Evolutionary conservation across 768 basidiomycete genomes (phyloP), one percentile per base, ranked within the genome.

Genomic region (Arthromyces matolae): DNA sequence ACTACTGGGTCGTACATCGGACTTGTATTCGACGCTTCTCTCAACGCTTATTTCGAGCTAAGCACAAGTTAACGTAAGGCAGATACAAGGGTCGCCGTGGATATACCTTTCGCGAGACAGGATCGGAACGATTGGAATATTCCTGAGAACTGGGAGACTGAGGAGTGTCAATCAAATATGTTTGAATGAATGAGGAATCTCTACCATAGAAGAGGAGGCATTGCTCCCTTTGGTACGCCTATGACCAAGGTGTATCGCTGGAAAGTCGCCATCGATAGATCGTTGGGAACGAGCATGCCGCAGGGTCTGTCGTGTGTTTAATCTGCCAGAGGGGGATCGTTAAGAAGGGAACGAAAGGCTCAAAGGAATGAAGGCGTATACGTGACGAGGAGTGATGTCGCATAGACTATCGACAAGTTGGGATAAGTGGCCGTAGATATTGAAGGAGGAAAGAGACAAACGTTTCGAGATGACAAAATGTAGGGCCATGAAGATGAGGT

Each of bases 391-490:
- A 47, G 31, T 33, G 47, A 45, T 36, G 31, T 64, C 2, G 63
- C 63, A 22, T 64, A 64, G 1, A 64, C 63, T 64, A 24, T 8
- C n/a, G n/a, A n/a, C n/a, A n/a, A n/a, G n/a, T n/a, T n/a, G n/a
- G n/a, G n/a, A n/a, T n/a, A n/a, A n/a, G n/a, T n/a, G n/a, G n/a
- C n/a, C n/a, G n/a, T n/a, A n/a, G n/a, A n/a, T n/a, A n/a, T n/a
- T n/a, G n/a, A n/a, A n/a, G n/a, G n/a, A n/a, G n/a, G n/a, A n/a
- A n/a, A n/a, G n/a, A n/a, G 14, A 53, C 71, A 28, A 32, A 73
- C 71, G 38, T 51, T 73, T 73, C 39, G 60, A 55, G 35, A 73
- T 72, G n/a, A 69, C 60, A 43, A 73, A 71, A 49, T 73, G 72
- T 14, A 73, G 45, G 14, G 68, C 71, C 61, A 73, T 62, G 50